Conservation (phyloP, 2,329 filamentous ascomycete genomes). For the Botrytis fragariae region DNA sequence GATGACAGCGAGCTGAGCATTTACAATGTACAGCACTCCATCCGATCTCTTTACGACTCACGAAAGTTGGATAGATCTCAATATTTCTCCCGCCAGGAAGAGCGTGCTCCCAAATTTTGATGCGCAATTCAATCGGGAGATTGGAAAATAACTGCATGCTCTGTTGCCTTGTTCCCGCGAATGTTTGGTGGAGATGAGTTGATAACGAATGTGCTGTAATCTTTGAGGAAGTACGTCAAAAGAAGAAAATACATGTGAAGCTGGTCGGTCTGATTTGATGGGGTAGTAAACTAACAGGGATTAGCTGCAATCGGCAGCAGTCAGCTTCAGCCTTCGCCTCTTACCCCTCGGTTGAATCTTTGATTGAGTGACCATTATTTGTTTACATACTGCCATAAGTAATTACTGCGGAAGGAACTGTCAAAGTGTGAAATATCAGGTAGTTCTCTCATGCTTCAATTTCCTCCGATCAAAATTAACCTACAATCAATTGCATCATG, state of each 20-base stretch:
- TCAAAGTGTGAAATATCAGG: neutral
- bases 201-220: neutral
- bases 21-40: neutral
- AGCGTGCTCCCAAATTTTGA: neutral
- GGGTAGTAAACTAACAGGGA: neutral
- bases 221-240: neutral
- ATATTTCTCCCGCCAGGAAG: constrained; percentile 4
- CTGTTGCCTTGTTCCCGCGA: neutral
- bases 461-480: neutral
- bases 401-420: too few relatives aligned
- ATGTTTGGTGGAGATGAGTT: neutral
- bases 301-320: neutral
- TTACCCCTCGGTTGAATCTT: neutral
- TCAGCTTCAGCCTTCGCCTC: neutral
- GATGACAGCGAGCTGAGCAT: neutral
- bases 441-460: neutral
- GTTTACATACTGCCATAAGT: neutral
- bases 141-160: neutral
- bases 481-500: neutral
- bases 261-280: neutral
- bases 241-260: neutral
- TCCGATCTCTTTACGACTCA: neutral
- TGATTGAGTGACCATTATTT: neutral
- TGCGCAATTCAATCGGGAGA: neutral
- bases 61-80: neutral